Conservation (phyloP, 495 filamentous ascomycete species). For the Cudoniella acicularis region DNA sequence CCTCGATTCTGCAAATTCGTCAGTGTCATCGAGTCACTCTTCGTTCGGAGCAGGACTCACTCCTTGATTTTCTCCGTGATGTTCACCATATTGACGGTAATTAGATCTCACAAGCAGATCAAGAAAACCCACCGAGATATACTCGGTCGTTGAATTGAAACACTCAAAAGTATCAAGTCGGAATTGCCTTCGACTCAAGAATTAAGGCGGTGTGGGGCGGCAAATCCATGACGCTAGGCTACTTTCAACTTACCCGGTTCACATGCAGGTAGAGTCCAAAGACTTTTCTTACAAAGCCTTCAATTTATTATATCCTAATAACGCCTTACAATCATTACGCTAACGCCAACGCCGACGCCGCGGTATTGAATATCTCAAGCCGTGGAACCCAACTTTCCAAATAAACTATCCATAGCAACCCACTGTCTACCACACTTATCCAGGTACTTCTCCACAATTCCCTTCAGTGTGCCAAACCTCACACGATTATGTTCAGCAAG, state of each 20-base stretch:
- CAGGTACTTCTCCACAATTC: constrained; percentile 80
- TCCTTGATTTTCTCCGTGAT: constrained; percentile 99
- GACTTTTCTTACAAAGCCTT: no score
- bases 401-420: constrained; percentile 94
- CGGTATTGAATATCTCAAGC: constrained; percentile 26
- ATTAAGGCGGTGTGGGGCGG: constrained; percentile 8
- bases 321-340: neutral
- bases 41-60: constrained; percentile 43
- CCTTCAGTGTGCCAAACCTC: constrained; percentile 70
- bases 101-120: neutral
- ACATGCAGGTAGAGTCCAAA: no score
- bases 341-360: neutral
- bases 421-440: constrained; percentile 92
- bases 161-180: no score
- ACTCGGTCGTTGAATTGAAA: neutral
- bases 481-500: constrained; percentile 76
- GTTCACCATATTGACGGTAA: constrained; percentile 85
- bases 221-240: neutral
- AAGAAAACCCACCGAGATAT: constrained; percentile 1
- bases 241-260: no score
- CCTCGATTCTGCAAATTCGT: constrained; percentile 88
- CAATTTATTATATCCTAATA: constrained; percentile 13
- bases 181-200: neutral
- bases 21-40: no score
- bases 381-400: constrained; percentile 53